phyloP scores from a whole-genome alignment of 495 filamentous ascomycete genomes.

The Halenospora varia region DNA sequence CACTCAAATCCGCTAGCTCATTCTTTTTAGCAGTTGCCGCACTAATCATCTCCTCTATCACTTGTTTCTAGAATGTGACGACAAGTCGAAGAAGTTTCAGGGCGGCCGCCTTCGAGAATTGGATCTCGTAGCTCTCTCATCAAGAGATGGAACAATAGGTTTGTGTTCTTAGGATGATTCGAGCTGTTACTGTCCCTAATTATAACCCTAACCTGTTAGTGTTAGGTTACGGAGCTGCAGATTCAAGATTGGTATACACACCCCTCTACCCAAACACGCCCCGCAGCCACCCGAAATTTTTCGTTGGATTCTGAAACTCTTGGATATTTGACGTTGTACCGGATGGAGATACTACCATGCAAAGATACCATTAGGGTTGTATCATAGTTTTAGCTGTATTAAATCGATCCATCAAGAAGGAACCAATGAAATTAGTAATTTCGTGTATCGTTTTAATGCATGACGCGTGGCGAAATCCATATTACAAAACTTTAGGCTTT shows the following conservation, averaged over 20 bases:
- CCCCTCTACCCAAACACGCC: slow-evolving; percentile 2
- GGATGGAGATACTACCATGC: too few relatives aligned
- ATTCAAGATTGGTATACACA: slow-evolving; percentile 5
- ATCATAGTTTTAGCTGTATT: too few relatives aligned
- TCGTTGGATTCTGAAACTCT: slow-evolving; percentile 4
- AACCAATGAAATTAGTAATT: too few relatives aligned
- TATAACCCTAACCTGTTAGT: slow-evolving; percentile 5
- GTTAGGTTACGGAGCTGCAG: slow-evolving; percentile 2
- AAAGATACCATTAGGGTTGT: too few relatives aligned
- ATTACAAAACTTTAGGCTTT: too few relatives aligned
- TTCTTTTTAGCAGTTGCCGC: slow-evolving; percentile 1
- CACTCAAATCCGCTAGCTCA: slow-evolving; percentile 2
- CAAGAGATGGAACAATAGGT: slow-evolving; percentile 4
- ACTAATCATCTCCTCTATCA: slow-evolving; percentile 3
- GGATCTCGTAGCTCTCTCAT: slow-evolving; percentile 1
- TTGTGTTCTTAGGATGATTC: slow-evolving; percentile 5
- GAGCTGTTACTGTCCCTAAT: slow-evolving; percentile 3
- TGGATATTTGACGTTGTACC: slow-evolving; percentile 3
- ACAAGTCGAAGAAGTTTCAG: slow-evolving; percentile 1
- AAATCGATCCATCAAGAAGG: too few relatives aligned
- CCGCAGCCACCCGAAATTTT: slow-evolving; percentile 3
- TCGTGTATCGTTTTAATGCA: too few relatives aligned
- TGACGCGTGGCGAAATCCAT: too few relatives aligned
- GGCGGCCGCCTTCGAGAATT: not conserved
- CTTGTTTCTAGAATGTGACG: slow-evolving; percentile 2